Conservation (phyloP, 2,329 filamentous ascomycete genomes). For the Botrytis deweyae region DNA sequence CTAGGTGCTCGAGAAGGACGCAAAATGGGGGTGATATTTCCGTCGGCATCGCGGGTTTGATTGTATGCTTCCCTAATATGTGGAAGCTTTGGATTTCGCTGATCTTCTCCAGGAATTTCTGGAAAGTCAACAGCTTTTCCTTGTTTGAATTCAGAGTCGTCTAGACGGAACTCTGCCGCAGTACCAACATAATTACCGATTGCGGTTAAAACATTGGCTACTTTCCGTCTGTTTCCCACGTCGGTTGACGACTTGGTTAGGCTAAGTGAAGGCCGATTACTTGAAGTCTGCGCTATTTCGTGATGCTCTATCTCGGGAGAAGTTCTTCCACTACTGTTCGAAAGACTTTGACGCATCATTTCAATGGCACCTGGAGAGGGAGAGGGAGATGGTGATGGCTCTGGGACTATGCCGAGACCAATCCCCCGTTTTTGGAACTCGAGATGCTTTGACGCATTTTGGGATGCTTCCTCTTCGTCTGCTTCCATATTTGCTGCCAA, state of each 20-base stretch:
- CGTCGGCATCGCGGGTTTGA: constrained; percentile 38
- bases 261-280: background rate
- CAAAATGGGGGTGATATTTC: constrained; percentile 35
- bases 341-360: constrained; percentile 18
- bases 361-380: constrained; percentile 5
- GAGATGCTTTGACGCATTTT: constrained; percentile 16
- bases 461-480: constrained; percentile 15
- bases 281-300: background rate
- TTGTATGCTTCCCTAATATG: constrained; percentile 46
- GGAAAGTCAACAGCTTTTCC: constrained; percentile 53
- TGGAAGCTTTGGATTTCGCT: constrained; percentile 45
- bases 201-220: constrained; percentile 46
- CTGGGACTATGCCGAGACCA: background rate
- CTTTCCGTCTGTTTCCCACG: constrained; percentile 42
- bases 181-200: constrained; percentile 49
- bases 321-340: constrained; percentile 18
- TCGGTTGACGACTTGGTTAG: constrained; percentile 14
- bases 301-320: constrained; percentile 19
- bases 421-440: constrained; percentile 10
- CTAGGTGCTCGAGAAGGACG: constrained; percentile 44
- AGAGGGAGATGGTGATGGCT: constrained; percentile 20
- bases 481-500: constrained; percentile 35
- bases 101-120: constrained; percentile 53
- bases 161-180: constrained; percentile 48
- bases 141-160: constrained; percentile 50